Evolutionary conservation across 1,139 yeast species (phyloP).

Genomic region (Torulaspora pretoriensis): DNA sequence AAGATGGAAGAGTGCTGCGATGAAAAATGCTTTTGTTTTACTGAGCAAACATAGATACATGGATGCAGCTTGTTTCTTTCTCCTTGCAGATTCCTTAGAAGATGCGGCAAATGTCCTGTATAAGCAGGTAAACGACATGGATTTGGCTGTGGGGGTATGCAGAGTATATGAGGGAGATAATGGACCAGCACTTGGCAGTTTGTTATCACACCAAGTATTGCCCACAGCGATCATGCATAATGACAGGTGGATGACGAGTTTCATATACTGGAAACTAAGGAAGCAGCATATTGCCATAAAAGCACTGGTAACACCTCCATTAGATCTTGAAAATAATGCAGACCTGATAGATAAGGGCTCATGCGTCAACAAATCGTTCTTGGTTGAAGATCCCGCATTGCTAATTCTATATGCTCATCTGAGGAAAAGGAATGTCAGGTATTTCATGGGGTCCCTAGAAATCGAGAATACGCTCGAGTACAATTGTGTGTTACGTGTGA

Average conservation of each 20-base stretch:
- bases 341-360: conserved; percentile 25
- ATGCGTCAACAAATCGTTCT: conserved; percentile 43
- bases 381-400: conserved; percentile 80
- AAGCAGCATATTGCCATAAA: conserved; percentile 56
- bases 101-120: conserved; percentile 77
- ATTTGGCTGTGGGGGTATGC: conserved; percentile 75
- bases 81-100: conserved; percentile 69
- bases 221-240: conserved; percentile 58
- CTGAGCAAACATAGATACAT: conserved; percentile 80
- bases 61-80: conserved; percentile 87
- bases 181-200: conserved; percentile 47
- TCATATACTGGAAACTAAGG: conserved; percentile 69
- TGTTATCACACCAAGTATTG: conserved; percentile 52
- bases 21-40: conserved; percentile 87
- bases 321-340: conserved; percentile 35
- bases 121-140: conserved; percentile 59
- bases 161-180: conserved; percentile 63
- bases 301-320: conserved; percentile 57
- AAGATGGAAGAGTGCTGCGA: conserved; percentile 84
- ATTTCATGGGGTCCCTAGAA: conserved; percentile 47
- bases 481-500: conserved; percentile 56
- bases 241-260: conserved; percentile 79
- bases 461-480: conserved; percentile 53
- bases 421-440: conserved; percentile 47
- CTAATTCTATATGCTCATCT: conserved; percentile 60